Conservation (phyloP, 1,284 basidiomycete species). For the Cutaneotrichosporon daszewskae region DNA sequence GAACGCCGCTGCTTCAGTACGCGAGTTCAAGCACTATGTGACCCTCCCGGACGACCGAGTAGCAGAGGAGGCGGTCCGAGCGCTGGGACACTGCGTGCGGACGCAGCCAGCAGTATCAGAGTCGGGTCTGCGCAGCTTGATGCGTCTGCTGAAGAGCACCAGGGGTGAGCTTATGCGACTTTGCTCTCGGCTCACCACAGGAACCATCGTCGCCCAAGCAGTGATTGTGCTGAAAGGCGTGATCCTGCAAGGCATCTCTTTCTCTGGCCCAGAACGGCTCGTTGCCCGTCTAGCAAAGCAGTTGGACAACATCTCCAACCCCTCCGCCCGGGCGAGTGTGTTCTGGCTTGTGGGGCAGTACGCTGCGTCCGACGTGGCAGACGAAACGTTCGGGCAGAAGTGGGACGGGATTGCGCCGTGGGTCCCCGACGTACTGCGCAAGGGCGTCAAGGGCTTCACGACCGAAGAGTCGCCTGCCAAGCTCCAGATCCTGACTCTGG, state of each 20-base stretch:
- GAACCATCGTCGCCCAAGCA: conserved; percentile 69
- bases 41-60: conserved; percentile 65
- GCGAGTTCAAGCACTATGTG: conserved; percentile 78
- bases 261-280: conserved; percentile 55
- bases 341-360: conserved; percentile 89
- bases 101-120: conserved; percentile 61
- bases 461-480: conserved; percentile 62
- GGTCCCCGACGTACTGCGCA: conserved; percentile 80
- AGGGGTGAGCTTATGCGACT: conserved; percentile 68
- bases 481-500: conserved; percentile 73
- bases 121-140: conserved; percentile 67
- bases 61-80: conserved; percentile 65
- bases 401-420: conserved; percentile 56
- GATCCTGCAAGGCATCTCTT: conserved; percentile 53
- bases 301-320: conserved; percentile 70
- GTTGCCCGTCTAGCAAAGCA: conserved; percentile 66
- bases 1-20: conserved; percentile 63
- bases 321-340: conserved; percentile 73
- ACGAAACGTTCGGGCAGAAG: conserved; percentile 24
- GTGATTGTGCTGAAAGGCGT: conserved; percentile 78
- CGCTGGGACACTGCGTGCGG: conserved; percentile 69
- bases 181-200: too few relatives aligned
- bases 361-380: conserved; percentile 44
- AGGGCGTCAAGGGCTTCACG: conserved; percentile 64
- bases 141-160: conserved; percentile 61